Base-by-base conservation (phyloP, 2,329 filamentous ascomycete species). In the Alternaria angustiovoidea region DNA sequence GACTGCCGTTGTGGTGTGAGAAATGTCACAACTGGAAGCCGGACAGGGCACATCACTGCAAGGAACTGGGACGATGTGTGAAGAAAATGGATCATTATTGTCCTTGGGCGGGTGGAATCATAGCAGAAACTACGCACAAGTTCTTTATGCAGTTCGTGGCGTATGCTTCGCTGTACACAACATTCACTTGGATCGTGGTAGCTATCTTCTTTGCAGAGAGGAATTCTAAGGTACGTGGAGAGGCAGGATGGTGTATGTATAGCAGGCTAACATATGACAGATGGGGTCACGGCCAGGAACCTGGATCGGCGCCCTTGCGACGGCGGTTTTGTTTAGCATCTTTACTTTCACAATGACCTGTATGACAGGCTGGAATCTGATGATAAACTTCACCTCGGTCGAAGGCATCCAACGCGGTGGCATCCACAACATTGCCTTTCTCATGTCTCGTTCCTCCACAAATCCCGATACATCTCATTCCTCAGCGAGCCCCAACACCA, bases 1-100 rank as follows among this genome's bases (percentile, higher is more conserved):
- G 95, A 0, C 54, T 63, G n/a, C 94, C 94, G 0, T 87, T 88
- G 32, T 98, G 92, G 88, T 99, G 94, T 79, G 89, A 89, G 4
- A 86, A 87, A 53, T 99, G 94, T 76, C 87, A 87, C 57, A 92
- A 90, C 65, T 97, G 91, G 88, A 98, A 97, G 78, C 89, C 91
- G 0, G 94, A 97, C 72, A 86, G 94, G 4, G 87, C 91, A 2
- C 93, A 97, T 75, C 94, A 98, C 78, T 96, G 91, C 72, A 89
- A 89, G 53, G 92, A 96, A 74, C 82, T 95, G 12, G 88, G 88
- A 51, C 86, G 93, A 43, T 98, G 94, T 73, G 91, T 96, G 22
- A 82, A 86, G 41, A 95, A 95, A 72, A 95, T 97, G 91, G 94
- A 98, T 65, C 94, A 98, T 74, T 95, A 94, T 71, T 99, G 95